Evolutionary conservation across 768 basidiomycete genomes (phyloP).

Genomic region (Epithele typhae): DNA sequence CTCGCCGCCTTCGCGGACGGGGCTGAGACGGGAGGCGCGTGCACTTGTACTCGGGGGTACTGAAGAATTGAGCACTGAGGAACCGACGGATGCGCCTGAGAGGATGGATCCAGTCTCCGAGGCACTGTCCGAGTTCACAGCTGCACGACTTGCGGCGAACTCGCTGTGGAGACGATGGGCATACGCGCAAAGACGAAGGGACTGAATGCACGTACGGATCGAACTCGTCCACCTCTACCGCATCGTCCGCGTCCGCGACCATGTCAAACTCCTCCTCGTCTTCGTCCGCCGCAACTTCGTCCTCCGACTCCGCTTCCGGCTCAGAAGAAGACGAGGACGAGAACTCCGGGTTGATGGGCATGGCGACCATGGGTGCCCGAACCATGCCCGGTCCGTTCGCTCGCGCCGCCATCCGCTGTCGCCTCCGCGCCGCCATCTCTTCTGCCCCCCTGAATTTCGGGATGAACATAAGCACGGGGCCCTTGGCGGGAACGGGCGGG

Average conservation of each 20-base stretch:
- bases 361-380: constrained; percentile 27
- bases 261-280: constrained; percentile 47
- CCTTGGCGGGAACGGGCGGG: constrained; percentile 33
- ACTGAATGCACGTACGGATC: constrained; percentile 56
- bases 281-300: constrained; percentile 34
- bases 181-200: neutral
- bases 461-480: constrained; percentile 50
- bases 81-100: constrained; percentile 51
- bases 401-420: constrained; percentile 63
- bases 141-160: constrained; percentile 51
- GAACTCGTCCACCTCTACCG: constrained; percentile 58
- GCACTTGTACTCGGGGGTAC: constrained; percentile 40
- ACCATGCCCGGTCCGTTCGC: constrained; percentile 33
- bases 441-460: constrained; percentile 69
- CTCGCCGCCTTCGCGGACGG: constrained; percentile 41
- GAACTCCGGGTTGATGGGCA: constrained; percentile 42
- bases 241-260: constrained; percentile 34
- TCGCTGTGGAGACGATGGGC: constrained; percentile 38
- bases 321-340: constrained; percentile 41
- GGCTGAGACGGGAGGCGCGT: constrained; percentile 23
- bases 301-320: constrained; percentile 29
- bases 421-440: constrained; percentile 79
- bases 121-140: constrained; percentile 50
- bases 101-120: constrained; percentile 61
- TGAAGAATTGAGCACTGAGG: constrained; percentile 49